phyloP scores from a whole-genome alignment of 805 yeast genomes.

The Kregervanrija pseudodelftensis region DNA sequence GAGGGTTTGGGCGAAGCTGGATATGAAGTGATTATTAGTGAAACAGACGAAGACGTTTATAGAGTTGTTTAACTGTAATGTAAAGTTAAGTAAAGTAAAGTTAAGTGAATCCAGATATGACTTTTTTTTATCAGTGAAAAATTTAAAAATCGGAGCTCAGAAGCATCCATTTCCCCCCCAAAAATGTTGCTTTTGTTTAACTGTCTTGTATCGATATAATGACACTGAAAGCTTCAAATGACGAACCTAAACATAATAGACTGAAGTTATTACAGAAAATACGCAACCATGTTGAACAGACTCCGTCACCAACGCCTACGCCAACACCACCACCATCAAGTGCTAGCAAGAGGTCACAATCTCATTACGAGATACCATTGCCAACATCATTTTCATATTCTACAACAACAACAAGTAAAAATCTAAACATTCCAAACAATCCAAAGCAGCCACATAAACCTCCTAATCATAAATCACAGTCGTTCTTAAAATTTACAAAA shows the following conservation, averaged over 20 bases:
- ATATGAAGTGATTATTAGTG: constrained; percentile 44
- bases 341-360: neutral
- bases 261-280: neutral
- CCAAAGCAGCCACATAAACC: neutral
- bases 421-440: neutral
- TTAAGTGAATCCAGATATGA: too few relatives aligned
- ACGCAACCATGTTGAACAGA: neutral
- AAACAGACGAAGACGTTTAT: constrained; percentile 60
- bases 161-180: too few relatives aligned
- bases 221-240: too few relatives aligned
- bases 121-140: too few relatives aligned
- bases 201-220: too few relatives aligned
- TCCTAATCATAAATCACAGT: neutral
- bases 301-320: neutral
- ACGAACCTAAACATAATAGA: neutral
- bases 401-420: neutral
- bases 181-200: too few relatives aligned
- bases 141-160: too few relatives aligned
- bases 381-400: neutral
- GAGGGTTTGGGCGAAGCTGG: constrained; percentile 11
- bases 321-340: neutral
- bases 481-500: constrained; percentile 17
- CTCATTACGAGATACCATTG: neutral
- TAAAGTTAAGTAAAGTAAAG: too few relatives aligned
- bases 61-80: constrained; percentile 11